phyloP scores from a whole-genome alignment of 768 basidiomycete genomes.

The Boletus subparvulus region DNA sequence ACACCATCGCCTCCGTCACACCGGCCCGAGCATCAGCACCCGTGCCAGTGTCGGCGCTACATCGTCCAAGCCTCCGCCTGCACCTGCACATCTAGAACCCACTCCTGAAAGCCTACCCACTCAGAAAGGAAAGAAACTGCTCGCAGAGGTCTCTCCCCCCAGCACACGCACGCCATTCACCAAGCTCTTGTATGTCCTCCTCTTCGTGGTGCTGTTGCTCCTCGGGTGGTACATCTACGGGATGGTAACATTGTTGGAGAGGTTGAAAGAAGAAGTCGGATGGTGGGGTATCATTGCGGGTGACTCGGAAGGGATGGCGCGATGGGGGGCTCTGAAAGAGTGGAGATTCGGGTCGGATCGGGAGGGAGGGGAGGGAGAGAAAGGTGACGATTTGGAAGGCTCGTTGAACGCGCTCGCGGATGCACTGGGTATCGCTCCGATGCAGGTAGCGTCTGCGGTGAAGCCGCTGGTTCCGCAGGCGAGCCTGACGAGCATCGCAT shows the following conservation, averaged over 20 bases:
- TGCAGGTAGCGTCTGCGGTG: constrained; percentile 63
- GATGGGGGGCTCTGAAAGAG: background rate
- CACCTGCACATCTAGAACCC: background rate
- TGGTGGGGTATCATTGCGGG: constrained; percentile 46
- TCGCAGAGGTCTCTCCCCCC: constrained; percentile 2
- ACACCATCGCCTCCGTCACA: constrained; percentile 16
- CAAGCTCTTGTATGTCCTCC: constrained; percentile 51
- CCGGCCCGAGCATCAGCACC: constrained; percentile 17
- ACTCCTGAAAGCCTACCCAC: background rate
- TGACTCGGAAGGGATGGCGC: background rate
- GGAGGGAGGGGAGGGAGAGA: background rate
- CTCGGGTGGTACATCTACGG: constrained; percentile 54
- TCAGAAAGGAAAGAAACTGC: background rate
- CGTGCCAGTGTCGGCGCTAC: background rate
- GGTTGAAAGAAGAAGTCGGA: constrained; percentile 49
- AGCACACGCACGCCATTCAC: constrained; percentile 6
- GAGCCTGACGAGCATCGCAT: constrained; percentile 53
- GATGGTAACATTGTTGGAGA: constrained; percentile 43
- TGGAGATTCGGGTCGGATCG: constrained; percentile 5
- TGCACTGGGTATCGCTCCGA: constrained; percentile 59
- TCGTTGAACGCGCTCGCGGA: constrained; percentile 59
- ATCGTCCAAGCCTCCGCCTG: constrained; percentile 1
- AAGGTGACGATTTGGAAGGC: constrained; percentile 44
- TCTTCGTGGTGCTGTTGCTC: constrained; percentile 41
- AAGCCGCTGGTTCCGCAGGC: constrained; percentile 59